Percentiles rank a stretch among this genome's conserved stretches.
These are phyloP conservation scores for Sclerotinia nivalis DNA, from an alignment of 2,329 filamentous ascomycete genomes.

Conservation along the genomic window DNA sequence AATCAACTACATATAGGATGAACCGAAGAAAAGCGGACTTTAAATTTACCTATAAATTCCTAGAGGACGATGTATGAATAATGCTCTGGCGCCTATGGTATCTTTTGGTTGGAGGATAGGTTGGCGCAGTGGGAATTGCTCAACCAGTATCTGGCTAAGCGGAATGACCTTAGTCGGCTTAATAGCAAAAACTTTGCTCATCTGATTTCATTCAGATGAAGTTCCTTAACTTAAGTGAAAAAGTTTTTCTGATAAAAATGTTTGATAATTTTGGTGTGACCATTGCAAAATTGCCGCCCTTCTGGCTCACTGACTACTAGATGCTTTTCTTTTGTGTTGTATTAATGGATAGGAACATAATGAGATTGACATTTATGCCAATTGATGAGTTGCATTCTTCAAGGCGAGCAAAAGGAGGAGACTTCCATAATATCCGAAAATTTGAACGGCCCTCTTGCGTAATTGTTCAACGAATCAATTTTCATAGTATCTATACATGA, in stretches of 20 bases:
- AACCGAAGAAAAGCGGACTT: conserved; percentile 97
- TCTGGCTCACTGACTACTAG: not conserved
- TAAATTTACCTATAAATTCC: conserved; percentile 96
- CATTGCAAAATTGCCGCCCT: not conserved
- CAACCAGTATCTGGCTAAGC: conserved; percentile 62
- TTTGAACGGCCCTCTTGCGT: not conserved
- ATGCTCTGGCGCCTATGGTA: conserved; percentile 63
- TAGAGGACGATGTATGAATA: conserved; percentile 84
- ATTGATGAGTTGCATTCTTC: conserved; percentile 7
- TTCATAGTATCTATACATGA: not conserved
- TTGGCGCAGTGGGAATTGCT: conserved; percentile 57
- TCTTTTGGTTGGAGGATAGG: conserved; percentile 71
- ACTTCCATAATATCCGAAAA: not conserved
- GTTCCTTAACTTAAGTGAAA: conserved; percentile 15
- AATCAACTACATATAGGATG: conserved; percentile 66
- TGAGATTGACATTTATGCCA: not conserved
- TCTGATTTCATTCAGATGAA: conserved; percentile 31
- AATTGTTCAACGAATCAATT: not conserved
- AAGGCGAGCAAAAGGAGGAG: conserved; percentile 3
- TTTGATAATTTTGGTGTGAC: conserved; percentile 14
- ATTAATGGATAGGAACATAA: not conserved
- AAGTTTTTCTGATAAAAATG: conserved; percentile 1
- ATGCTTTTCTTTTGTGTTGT: not conserved
- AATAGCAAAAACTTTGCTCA: conserved; percentile 38
- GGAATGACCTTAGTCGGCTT: conserved; percentile 33